These are phyloP conservation scores for Podaxis sp. DNA, from an alignment of 768 basidiomycete genomes.

Conservation along the genomic window DNA sequence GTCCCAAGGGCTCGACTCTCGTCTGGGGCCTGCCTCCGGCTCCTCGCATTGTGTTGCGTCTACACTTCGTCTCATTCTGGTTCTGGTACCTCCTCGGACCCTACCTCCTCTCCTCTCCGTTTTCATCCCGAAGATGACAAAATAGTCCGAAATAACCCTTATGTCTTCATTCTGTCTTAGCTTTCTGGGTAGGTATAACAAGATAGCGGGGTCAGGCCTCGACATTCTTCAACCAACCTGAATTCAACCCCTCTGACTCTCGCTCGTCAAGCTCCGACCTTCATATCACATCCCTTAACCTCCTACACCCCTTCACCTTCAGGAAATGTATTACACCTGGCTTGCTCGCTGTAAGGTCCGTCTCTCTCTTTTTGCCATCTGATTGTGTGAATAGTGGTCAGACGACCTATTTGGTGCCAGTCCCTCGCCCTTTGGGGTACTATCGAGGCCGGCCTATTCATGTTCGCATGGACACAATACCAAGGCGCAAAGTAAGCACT, in stretches of 20 bases:
- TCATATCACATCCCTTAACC: background rate
- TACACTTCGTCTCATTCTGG: background rate
- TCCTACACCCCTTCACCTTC: background rate
- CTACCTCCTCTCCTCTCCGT: too few species aligned
- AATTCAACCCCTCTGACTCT: background rate
- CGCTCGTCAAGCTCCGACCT: background rate
- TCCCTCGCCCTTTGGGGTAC: conserved; percentile 30
- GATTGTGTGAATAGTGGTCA: background rate
- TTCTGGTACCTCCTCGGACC: background rate
- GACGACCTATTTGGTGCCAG: conserved; percentile 15
- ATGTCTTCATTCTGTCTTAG: too few species aligned
- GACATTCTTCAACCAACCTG: background rate
- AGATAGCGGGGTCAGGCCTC: background rate
- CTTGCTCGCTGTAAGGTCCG: conserved; percentile 25
- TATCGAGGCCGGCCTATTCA: conserved; percentile 27
- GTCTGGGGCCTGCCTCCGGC: background rate
- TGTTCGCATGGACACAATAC: conserved; percentile 25
- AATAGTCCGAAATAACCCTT: too few species aligned
- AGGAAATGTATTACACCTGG: conserved; percentile 20
- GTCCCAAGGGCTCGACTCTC: too few species aligned
- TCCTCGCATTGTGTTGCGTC: background rate
- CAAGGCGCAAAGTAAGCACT: conserved; percentile 16
- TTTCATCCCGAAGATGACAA: background rate
- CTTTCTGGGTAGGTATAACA: background rate
- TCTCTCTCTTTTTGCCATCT: background rate